Conservation (phyloP, 2,329 filamentous ascomycete species). For the Podosphaera aphanis region DNA sequence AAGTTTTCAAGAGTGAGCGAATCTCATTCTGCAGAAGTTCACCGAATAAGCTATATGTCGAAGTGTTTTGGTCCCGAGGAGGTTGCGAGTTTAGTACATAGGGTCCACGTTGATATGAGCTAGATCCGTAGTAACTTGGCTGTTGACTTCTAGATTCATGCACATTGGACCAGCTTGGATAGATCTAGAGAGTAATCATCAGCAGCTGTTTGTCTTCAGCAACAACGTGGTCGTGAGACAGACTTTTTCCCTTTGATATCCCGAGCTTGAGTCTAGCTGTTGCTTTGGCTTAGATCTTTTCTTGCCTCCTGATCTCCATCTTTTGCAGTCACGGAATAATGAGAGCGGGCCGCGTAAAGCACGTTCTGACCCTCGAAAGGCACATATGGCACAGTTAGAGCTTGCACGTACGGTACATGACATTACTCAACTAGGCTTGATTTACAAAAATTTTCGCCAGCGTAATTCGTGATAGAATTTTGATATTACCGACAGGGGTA, state of each 20-base stretch:
- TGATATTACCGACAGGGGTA: too few relatives aligned
- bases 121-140: not conserved
- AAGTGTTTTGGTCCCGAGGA: not conserved
- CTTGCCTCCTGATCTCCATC: not conserved
- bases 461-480: too few relatives aligned
- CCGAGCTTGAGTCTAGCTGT: not conserved
- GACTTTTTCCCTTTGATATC: not conserved
- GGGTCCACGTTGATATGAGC: not conserved
- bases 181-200: not conserved
- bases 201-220: not conserved
- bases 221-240: not conserved
- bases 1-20: not conserved
- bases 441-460: too few relatives aligned
- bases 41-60: slow-evolving; percentile 7
- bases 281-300: not conserved
- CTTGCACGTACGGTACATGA: slow-evolving; percentile 17
- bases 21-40: slow-evolving; percentile 3
- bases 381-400: slow-evolving; percentile 20
- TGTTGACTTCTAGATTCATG: not conserved
- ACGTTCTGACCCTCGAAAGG: slow-evolving; percentile 15
- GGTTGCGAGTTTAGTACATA: not conserved
- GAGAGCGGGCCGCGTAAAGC: slow-evolving; percentile 10
- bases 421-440: slow-evolving; percentile 15
- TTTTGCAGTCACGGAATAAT: not conserved
- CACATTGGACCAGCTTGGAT: not conserved